Conservation (phyloP, 2,329 filamentous ascomycete species). For the Cordyceps tenuipes region DNA sequence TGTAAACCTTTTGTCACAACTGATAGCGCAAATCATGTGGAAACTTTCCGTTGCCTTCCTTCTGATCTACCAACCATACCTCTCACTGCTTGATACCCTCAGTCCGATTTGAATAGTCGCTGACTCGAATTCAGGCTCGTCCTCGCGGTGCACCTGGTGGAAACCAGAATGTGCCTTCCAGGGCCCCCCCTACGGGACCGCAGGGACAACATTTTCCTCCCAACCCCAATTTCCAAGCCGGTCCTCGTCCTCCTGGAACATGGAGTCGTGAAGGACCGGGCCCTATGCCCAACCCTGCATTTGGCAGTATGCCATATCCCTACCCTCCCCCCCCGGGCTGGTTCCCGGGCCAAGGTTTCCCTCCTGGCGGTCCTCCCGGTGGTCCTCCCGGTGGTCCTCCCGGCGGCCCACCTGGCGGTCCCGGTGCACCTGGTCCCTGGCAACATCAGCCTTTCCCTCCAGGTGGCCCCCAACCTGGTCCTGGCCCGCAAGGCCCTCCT, state of each 20-base stretch:
- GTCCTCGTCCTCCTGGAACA: constrained; percentile 43
- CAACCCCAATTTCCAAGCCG: constrained; percentile 40
- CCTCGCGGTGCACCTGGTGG: constrained; percentile 27
- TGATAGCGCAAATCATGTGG: constrained; percentile 95
- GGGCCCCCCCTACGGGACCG: constrained; percentile 24
- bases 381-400: constrained; percentile 28
- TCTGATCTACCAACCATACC: constrained; percentile 55
- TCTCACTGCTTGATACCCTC: constrained; percentile 13
- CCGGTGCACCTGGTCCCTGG: constrained; percentile 42
- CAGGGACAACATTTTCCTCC: constrained; percentile 34
- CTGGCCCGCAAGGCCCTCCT: constrained; percentile 16
- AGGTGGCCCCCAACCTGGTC: constrained; percentile 40
- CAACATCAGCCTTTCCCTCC: constrained; percentile 50
- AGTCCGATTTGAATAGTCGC: background rate
- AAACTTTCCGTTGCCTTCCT: constrained; percentile 99
- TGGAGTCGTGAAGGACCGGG: constrained; percentile 49
- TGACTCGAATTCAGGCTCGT: constrained; percentile 27
- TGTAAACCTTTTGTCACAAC: constrained; percentile 76
- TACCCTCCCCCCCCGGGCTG: constrained; percentile 72
- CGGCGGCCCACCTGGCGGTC: no score
- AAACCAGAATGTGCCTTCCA: constrained; percentile 19
- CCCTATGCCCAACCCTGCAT: constrained; percentile 51
- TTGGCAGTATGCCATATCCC: constrained; percentile 55
- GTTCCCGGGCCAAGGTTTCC: constrained; percentile 73
- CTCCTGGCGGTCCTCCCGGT: constrained; percentile 32